Evolutionary conservation across 305 asterid genomes (phyloP).

Genomic region (Fraxinus angustifolia): DNA sequence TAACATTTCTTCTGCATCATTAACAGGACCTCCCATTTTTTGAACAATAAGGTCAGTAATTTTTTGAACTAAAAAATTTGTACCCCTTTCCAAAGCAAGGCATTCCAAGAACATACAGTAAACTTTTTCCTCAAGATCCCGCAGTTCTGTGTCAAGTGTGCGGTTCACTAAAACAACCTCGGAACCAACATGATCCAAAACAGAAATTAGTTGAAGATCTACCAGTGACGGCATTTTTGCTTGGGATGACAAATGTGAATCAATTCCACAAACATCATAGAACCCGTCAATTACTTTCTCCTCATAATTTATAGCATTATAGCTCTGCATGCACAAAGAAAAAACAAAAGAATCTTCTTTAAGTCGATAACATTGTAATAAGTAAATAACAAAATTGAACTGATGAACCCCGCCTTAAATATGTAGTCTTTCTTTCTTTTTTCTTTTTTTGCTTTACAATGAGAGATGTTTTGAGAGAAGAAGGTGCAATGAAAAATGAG

Average conservation of each 20-base stretch:
- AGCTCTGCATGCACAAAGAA: slow-evolving; percentile 66
- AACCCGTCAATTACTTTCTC: slow-evolving; percentile 91
- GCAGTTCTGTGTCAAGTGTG: slow-evolving; percentile 58
- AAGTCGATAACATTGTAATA: slow-evolving; percentile 5
- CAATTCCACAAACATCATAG: slow-evolving; percentile 83
- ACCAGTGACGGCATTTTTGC: slow-evolving; percentile 73
- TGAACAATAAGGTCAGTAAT: slow-evolving; percentile 74
- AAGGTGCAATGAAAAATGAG: background rate
- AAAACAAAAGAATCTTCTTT: slow-evolving; percentile 13
- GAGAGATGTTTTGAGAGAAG: background rate
- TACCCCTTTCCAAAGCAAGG: slow-evolving; percentile 45
- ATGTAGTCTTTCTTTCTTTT: background rate
- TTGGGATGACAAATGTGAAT: slow-evolving; percentile 51
- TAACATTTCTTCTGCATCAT: slow-evolving; percentile 80
- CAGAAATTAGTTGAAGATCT: slow-evolving; percentile 67
- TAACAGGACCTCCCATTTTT: slow-evolving; percentile 90
- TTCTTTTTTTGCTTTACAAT: background rate
- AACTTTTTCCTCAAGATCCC: slow-evolving; percentile 80
- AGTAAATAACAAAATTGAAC: background rate
- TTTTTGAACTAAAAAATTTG: slow-evolving; percentile 64
- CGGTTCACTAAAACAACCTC: slow-evolving; percentile 86
- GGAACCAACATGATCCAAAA: slow-evolving; percentile 51
- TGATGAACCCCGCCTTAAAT: background rate
- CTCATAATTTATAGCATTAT: slow-evolving; percentile 73
- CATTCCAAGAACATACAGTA: slow-evolving; percentile 52